Evolutionary conservation across 192 early-diverging fungal genomes (phyloP).

Genomic region (Entophlyctis luteolus): DNA sequence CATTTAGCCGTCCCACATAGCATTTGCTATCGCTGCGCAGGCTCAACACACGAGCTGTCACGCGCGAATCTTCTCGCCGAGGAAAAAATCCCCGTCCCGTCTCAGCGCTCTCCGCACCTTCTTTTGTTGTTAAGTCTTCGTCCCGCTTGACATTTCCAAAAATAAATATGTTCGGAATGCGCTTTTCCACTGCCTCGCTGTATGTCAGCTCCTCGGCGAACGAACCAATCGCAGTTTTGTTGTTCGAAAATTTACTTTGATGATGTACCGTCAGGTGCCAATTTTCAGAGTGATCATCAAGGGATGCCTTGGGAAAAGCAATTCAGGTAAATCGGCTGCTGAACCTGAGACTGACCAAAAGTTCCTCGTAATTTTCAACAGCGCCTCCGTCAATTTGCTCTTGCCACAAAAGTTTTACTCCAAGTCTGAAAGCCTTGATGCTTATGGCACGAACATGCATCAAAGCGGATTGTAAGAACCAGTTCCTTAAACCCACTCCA

Average conservation of each 20-base stretch:
- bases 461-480: background rate
- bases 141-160: conserved; percentile 17
- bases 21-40: background rate
- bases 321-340: too few relatives aligned
- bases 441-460: background rate
- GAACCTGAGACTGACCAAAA: conserved; percentile 5
- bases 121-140: conserved; percentile 18
- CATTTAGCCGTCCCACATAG: conserved; percentile 12
- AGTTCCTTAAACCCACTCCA: background rate
- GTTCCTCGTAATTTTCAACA: background rate
- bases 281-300: conserved; percentile 18
- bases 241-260: background rate
- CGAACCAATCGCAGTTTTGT: background rate
- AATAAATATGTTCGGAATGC: conserved; percentile 16
- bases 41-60: background rate
- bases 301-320: background rate
- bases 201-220: conserved; percentile 8
- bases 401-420: conserved; percentile 19
- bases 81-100: background rate
- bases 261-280: conserved; percentile 17
- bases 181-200: conserved; percentile 5
- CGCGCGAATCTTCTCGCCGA: conserved; percentile 27
- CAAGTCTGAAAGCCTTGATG: conserved; percentile 3
- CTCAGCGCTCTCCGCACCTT: conserved; percentile 15
- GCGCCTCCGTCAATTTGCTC: conserved; percentile 17